Conservation (phyloP, 768 basidiomycete genomes). For the Lactarius sp. region DNA sequence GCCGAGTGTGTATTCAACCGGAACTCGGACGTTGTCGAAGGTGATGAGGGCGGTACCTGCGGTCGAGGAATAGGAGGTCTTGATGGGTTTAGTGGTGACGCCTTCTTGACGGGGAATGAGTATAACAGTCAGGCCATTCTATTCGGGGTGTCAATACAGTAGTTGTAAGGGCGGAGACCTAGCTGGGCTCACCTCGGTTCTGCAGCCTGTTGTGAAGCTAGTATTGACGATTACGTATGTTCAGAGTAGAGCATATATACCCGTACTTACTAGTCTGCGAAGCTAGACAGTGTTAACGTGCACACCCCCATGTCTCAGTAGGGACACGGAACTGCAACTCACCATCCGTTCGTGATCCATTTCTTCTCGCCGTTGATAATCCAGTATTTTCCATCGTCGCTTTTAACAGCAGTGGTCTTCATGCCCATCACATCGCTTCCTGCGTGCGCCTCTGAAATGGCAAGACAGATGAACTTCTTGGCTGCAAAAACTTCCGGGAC, state of each 20-base stretch:
- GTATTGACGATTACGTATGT: not conserved
- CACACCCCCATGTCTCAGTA: not conserved
- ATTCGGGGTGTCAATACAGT: constrained; percentile 22
- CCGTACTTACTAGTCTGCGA: constrained; percentile 37
- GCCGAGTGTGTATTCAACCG: constrained; percentile 82
- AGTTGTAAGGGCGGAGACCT: constrained; percentile 32
- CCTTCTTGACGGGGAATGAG: constrained; percentile 81
- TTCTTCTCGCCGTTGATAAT: constrained; percentile 86
- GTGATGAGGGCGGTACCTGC: constrained; percentile 84
- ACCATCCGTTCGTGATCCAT: constrained; percentile 77
- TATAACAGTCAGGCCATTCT: constrained; percentile 73
- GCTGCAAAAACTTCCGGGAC: constrained; percentile 65
- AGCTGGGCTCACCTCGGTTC: constrained; percentile 42
- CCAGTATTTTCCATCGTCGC: constrained; percentile 77
- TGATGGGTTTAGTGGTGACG: constrained; percentile 78
- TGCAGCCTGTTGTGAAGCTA: constrained; percentile 69
- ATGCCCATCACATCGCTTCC: constrained; percentile 83
- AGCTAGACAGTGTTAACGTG: constrained; percentile 26
- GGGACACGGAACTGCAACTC: constrained; percentile 24
- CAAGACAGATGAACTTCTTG: constrained; percentile 82
- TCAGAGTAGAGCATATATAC: not conserved
- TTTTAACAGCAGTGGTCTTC: constrained; percentile 73
- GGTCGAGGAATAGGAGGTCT: constrained; percentile 79
- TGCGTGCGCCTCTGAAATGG: constrained; percentile 85
- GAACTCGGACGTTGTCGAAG: constrained; percentile 81